Evolutionary conservation across 108 stramenopile species (phyloP), one percentile per base, ranked within the genome.

Genomic region (Stephanodiscus triporus): DNA sequence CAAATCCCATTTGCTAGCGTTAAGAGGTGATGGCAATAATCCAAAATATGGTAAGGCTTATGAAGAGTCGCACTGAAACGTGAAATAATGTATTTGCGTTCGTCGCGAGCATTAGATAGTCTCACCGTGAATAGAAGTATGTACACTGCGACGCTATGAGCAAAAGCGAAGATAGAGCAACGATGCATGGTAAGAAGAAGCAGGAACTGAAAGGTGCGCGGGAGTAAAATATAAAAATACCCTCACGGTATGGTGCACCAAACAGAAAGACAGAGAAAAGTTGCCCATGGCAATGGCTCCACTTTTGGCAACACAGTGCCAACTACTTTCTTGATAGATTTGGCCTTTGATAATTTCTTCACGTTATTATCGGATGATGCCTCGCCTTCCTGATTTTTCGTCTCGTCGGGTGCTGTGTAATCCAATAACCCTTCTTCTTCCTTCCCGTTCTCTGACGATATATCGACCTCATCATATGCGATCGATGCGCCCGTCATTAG

Each of bases 1-100:
- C 85, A 7, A 63, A 83, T 23, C 85, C 85, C 76, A 84, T 84
- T 71, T 70, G 78, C 75, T 75, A n/a, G 23, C 8, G 13, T 19
- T 23, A 17, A 16, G 9, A 37, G 19, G 3, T 38, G 23, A 54
- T 30, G 19, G 57, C 53, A 2, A 30, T 6, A 4, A 5, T 47
- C 32, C 20, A 22, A 71, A 16, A 29, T 7, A 24, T 48, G 24
- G 58, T 2, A 49, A 37, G 30, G 26, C 23, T 37, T 62, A 32
- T 40, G 10, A 62, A n/a, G 56, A 53, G 2, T 8, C 29, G 29
- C 27, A 57, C 3, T 2, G n/a, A 16, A 49, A 62, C 34, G 32
- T 22, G 61, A 36, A 51, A n/a, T n/a, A 62, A 7, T 7, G 20
- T 20, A 55, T 3, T 19, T 23, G 10, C 24, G 27, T n/a, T 17